A percentile compares a stretch with the other conserved stretches of the same genome.
phyloP scores from a whole-genome alignment of 2,329 filamentous ascomycete genomes.

The Atkinsonella texensis region DNA sequence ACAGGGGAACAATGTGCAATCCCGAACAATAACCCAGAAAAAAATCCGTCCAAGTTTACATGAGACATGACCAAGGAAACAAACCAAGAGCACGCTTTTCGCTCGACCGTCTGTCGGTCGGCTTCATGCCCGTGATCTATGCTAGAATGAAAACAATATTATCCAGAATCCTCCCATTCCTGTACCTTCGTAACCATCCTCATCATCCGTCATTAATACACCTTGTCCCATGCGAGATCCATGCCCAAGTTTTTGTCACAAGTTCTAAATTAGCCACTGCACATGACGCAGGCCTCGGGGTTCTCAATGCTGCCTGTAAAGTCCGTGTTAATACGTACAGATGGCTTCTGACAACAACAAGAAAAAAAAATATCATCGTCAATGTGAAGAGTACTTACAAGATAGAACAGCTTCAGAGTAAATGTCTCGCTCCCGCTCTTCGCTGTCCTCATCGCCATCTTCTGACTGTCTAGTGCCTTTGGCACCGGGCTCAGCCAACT shows the following conservation, averaged over 20 bases:
- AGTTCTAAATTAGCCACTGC: slow-evolving; percentile 60
- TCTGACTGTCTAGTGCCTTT: slow-evolving; percentile 50
- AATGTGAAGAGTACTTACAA: slow-evolving; percentile 45
- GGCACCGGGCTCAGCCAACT: slow-evolving; percentile 46
- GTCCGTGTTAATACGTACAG: slow-evolving; percentile 3
- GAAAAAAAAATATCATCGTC: neutral
- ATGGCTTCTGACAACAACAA: neutral
- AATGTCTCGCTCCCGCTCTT: slow-evolving; percentile 77
- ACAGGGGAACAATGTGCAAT: neutral
- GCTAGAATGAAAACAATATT: slow-evolving; percentile 11
- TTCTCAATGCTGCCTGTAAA: slow-evolving; percentile 81
- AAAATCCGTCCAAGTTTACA: neutral
- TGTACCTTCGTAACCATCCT: slow-evolving; percentile 17
- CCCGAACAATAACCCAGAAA: neutral
- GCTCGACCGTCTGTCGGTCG: neutral
- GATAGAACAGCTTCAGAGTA: slow-evolving; percentile 85
- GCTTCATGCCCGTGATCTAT: slow-evolving; percentile 2
- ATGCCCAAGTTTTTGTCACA: slow-evolving; percentile 1
- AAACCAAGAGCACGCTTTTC: neutral
- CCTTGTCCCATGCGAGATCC: slow-evolving; percentile 5
- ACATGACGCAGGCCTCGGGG: slow-evolving; percentile 91
- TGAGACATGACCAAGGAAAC: neutral
- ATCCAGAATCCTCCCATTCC: slow-evolving; percentile 9
- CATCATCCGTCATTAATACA: slow-evolving; percentile 19
- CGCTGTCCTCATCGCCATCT: slow-evolving; percentile 58